phyloP scores from a whole-genome alignment of 495 filamentous ascomycete genomes.

The Sabuloglossum arenarium region DNA sequence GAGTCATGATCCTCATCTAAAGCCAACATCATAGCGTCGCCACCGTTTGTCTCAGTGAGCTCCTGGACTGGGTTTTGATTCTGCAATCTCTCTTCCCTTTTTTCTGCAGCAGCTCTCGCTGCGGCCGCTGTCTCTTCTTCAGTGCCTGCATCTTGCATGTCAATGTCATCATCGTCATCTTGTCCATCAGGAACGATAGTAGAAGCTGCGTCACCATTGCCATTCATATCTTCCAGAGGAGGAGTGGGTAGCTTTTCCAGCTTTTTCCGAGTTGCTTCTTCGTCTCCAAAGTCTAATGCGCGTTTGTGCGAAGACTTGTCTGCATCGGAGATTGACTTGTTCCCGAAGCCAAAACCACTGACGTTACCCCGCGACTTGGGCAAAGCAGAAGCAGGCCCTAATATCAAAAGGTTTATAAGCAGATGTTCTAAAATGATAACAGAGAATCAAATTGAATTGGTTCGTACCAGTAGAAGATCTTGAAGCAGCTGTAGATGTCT shows the following conservation, averaged over 20 bases:
- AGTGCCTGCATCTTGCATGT: constrained; percentile 50
- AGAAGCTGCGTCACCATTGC: constrained; percentile 34
- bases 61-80: constrained; percentile 22
- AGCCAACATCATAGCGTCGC: constrained; percentile 24
- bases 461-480: constrained; percentile 25
- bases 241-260: constrained; percentile 69
- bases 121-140: constrained; percentile 79
- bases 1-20: constrained; percentile 10
- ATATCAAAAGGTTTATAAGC: constrained; percentile 3
- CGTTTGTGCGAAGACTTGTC: constrained; percentile 51
- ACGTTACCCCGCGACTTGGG: constrained; percentile 50
- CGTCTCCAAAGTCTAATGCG: constrained; percentile 68
- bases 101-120: constrained; percentile 58
- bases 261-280: constrained; percentile 67
- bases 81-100: constrained; percentile 47
- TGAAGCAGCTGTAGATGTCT: constrained; percentile 24
- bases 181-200: constrained; percentile 38
- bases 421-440: not conserved
- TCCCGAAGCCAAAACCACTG: constrained; percentile 65
- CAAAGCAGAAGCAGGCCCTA: constrained; percentile 21
- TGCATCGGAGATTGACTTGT: constrained; percentile 33
- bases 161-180: constrained; percentile 53
- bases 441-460: not conserved
- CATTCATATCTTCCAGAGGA: constrained; percentile 33
- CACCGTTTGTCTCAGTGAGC: constrained; percentile 18